Percentiles rank a stretch among this genome's conserved stretches.
Evolutionary conservation across 75 land plant species (phyloP).

Genomic region (Sequoia sempervirens): DNA sequence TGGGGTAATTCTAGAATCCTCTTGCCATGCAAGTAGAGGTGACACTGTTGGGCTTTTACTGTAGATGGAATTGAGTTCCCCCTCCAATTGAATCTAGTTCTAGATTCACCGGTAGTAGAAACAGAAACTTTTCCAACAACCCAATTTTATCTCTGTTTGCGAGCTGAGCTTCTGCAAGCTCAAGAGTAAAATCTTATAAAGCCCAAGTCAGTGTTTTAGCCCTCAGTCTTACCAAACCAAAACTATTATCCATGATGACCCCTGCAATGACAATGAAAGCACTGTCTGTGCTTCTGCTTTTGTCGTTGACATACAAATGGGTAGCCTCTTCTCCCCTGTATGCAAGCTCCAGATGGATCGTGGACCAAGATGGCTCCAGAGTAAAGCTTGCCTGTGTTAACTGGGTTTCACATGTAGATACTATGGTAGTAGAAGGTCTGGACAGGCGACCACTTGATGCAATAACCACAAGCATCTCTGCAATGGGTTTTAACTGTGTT

Average conservation of each 20-base stretch:
- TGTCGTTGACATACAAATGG: background rate
- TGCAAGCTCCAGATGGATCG: constrained; percentile 76
- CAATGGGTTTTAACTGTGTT: constrained; percentile 83
- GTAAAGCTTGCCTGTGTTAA: constrained; percentile 87
- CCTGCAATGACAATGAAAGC: background rate
- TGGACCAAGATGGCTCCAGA: constrained; percentile 59
- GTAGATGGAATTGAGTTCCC: background rate
- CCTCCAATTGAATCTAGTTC: background rate
- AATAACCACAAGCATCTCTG: constrained; percentile 41
- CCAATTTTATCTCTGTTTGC: background rate
- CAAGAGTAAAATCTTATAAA: background rate
- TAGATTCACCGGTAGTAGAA: background rate
- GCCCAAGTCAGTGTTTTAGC: background rate
- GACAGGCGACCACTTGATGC: constrained; percentile 53
- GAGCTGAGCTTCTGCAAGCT: too few relatives aligned
- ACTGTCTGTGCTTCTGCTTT: background rate
- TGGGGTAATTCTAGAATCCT: too few relatives aligned
- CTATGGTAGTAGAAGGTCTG: constrained; percentile 73
- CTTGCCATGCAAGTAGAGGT: too few relatives aligned
- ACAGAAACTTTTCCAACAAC: background rate
- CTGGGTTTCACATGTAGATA: constrained; percentile 71
- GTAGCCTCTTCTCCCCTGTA: constrained; percentile 21
- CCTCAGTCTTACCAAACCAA: background rate
- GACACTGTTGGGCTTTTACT: too few relatives aligned
- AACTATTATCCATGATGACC: background rate